Percentiles rank a stretch among this genome's conserved stretches.
Evolutionary conservation across 768 basidiomycete species (phyloP).

Genomic region (Lentinula detonsa): DNA sequence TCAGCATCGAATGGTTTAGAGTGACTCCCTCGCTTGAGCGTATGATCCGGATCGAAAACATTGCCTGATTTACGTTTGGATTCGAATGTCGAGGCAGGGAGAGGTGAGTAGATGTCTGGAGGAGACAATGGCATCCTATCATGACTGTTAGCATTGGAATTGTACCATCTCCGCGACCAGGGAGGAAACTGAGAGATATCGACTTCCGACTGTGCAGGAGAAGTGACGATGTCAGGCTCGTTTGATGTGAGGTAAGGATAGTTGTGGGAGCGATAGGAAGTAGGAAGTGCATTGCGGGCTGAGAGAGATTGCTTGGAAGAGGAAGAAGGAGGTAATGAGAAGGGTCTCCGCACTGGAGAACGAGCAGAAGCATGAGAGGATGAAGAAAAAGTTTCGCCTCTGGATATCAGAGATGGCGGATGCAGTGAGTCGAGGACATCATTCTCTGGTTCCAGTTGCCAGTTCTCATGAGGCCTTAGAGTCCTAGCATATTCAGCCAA

Average conservation of each 20-base stretch:
- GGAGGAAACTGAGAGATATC: constrained; percentile 59
- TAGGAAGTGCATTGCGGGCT: constrained; percentile 14
- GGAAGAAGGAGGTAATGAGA: constrained; percentile 42
- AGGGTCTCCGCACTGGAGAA: constrained; percentile 30
- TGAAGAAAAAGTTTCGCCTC: constrained; percentile 38
- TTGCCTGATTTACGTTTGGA: constrained; percentile 12
- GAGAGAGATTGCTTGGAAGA: constrained; percentile 10
- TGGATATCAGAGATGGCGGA: constrained; percentile 36
- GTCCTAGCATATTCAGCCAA: constrained; percentile 64
- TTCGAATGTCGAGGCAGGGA: constrained; percentile 10
- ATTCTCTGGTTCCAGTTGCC: constrained; percentile 5
- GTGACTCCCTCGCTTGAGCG: constrained; percentile 20
- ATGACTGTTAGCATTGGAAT: constrained; percentile 12
- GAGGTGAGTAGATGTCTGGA: constrained; percentile 18
- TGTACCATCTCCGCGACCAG: constrained; percentile 62
- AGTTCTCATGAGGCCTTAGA: constrained; percentile 28
- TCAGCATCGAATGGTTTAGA: constrained; percentile 18
- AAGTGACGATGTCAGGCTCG: constrained; percentile 14
- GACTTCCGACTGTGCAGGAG: constrained; percentile 35
- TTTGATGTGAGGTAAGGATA: constrained; percentile 11
- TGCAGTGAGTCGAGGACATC: constrained; percentile 13
- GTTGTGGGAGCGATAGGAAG: constrained; percentile 15
- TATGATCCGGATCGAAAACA: constrained; percentile 26
- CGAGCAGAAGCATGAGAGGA: constrained; percentile 19
- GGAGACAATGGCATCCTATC: constrained; percentile 10